A percentile compares a stretch with the other conserved stretches of the same genome.
These are phyloP conservation scores for Talaromyces albobiverticillius DNA, from an alignment of 2,329 filamentous ascomycete species.

Conservation along the genomic window DNA sequence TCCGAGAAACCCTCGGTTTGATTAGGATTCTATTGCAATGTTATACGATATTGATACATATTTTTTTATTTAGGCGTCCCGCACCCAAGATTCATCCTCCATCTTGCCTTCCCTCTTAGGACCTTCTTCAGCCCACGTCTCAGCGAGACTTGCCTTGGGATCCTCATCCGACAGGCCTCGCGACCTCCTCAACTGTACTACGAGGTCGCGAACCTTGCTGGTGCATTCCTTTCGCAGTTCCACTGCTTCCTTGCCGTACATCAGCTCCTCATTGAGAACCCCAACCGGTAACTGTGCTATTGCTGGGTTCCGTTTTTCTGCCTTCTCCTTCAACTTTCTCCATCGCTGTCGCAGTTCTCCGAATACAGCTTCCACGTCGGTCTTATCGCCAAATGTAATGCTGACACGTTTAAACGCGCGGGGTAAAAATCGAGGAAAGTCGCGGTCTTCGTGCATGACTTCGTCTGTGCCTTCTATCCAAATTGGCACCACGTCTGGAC, in stretches of 20 bases:
- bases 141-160: constrained; percentile 69
- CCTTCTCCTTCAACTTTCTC: constrained; percentile 60
- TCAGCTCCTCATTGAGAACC: constrained; percentile 63
- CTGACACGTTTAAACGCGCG: constrained; percentile 67
- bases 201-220: constrained; percentile 70
- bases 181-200: constrained; percentile 70
- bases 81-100: constrained; percentile 60
- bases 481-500: constrained; percentile 86
- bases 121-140: constrained; percentile 71
- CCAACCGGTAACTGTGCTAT: constrained; percentile 44
- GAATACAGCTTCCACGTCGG: constrained; percentile 72
- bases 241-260: constrained; percentile 70
- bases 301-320: constrained; percentile 46
- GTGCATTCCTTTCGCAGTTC: constrained; percentile 78
- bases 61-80: constrained; percentile 46
- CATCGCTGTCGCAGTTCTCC: constrained; percentile 73
- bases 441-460: constrained; percentile 81
- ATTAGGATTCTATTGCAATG: not conserved
- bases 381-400: constrained; percentile 74
- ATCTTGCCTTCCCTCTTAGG: constrained; percentile 54
- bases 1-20: not conserved
- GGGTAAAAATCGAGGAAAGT: constrained; percentile 77
- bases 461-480: constrained; percentile 89
- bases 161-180: constrained; percentile 78
- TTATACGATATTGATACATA: constrained; percentile 3